A percentile compares a stretch with the other conserved stretches of the same genome.
These are phyloP conservation scores for Blastobotrys petasosporus DNA, from an alignment of 1,139 yeast genomes.

Conservation along the genomic window DNA sequence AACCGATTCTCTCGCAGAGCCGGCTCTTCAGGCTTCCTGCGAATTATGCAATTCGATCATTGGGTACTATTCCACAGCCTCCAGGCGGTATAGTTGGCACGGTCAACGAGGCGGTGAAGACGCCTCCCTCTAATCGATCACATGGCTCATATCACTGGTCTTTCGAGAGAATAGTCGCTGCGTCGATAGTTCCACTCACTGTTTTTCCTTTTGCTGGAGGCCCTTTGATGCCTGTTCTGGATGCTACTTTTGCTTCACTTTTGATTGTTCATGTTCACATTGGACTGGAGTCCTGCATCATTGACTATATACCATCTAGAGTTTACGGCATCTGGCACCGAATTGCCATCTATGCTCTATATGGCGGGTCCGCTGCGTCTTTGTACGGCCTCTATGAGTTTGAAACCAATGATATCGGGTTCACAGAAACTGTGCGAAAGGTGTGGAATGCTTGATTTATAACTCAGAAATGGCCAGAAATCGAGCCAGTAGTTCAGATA, in stretches of 20 bases:
- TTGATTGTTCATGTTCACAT: slow-evolving; percentile 69
- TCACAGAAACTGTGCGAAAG: slow-evolving; percentile 37
- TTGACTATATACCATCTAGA: slow-evolving; percentile 82
- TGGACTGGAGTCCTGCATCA: slow-evolving; percentile 81
- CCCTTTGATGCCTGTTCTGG: slow-evolving; percentile 59
- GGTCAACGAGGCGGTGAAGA: slow-evolving; percentile 72
- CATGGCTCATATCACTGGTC: slow-evolving; percentile 93
- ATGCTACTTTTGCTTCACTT: slow-evolving; percentile 58
- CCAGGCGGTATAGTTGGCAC: slow-evolving; percentile 45
- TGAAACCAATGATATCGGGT: slow-evolving; percentile 71
- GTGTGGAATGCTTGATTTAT: slow-evolving; percentile 37
- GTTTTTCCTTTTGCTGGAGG: slow-evolving; percentile 66
- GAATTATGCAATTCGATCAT: slow-evolving; percentile 24
- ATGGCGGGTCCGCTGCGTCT: slow-evolving; percentile 64
- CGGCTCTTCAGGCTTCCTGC: slow-evolving; percentile 3
- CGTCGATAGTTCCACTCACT: slow-evolving; percentile 68
- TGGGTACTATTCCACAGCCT: slow-evolving; percentile 40
- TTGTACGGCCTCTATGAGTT: slow-evolving; percentile 77
- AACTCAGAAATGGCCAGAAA: slow-evolving; percentile 1
- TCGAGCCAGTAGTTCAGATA: no score
- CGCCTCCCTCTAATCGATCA: slow-evolving; percentile 52
- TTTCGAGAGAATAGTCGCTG: slow-evolving; percentile 63
- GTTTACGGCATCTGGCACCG: slow-evolving; percentile 70
- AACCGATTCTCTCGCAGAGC: slow-evolving; percentile 5
- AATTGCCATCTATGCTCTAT: slow-evolving; percentile 56